Evolutionary conservation across 2,329 filamentous ascomycete genomes (phyloP).

Genomic region (Aaosphaeria arxii): DNA sequence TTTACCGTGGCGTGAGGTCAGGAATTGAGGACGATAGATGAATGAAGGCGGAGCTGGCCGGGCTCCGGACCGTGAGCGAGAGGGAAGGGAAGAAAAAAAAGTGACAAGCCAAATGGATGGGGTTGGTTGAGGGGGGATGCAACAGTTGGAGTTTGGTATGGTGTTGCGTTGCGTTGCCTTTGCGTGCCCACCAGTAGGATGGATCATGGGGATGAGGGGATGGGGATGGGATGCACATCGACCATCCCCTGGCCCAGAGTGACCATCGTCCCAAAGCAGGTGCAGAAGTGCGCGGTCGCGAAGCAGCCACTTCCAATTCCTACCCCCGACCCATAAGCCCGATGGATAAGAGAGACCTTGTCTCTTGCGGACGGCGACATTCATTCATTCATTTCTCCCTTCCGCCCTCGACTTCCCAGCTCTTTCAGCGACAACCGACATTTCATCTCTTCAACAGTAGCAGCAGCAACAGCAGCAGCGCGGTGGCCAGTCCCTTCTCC

Average conservation of each 20-base stretch:
- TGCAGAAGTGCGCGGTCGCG: not conserved
- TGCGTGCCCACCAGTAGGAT: not conserved
- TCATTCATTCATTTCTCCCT: not conserved
- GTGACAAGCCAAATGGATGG: not conserved
- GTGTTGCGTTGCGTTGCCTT: not conserved
- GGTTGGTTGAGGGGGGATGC: not conserved
- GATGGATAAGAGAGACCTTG: not conserved
- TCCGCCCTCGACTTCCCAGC: not conserved
- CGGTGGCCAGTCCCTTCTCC: no score
- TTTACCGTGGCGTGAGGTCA: not conserved
- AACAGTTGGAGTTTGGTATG: slow-evolving; percentile 7
- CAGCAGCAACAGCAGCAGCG: not conserved
- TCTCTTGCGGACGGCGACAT: not conserved
- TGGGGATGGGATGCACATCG: no score
- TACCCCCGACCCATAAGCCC: not conserved
- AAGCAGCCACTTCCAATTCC: not conserved
- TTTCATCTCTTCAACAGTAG: not conserved
- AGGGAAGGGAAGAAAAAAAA: not conserved
- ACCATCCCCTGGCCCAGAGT: not conserved
- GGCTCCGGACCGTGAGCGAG: not conserved
- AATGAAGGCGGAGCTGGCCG: not conserved
- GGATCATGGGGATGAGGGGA: no score
- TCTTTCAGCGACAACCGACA: not conserved
- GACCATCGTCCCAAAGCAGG: not conserved
- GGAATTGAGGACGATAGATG: not conserved